Conservation (phyloP, 139 green algal species). For the Auxenochlorella pyrenoidosa region DNA sequence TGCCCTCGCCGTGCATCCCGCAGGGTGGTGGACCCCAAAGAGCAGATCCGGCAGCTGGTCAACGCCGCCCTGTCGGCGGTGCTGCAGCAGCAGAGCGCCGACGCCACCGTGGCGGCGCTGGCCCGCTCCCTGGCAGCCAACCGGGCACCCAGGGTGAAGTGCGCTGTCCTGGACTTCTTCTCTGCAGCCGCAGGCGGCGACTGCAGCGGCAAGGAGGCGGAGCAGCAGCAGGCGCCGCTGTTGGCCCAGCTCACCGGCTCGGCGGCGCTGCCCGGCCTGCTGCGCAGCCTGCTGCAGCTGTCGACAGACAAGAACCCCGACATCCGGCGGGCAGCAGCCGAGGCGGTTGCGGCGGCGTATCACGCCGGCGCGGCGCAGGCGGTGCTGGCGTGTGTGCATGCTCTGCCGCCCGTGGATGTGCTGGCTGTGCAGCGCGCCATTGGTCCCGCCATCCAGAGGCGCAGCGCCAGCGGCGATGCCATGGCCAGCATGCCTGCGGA, state of each 20-base stretch:
- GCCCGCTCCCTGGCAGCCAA: constrained; percentile 51
- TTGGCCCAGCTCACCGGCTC: constrained; percentile 28
- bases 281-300: constrained; percentile 46
- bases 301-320: constrained; percentile 64
- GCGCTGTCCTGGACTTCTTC: constrained; percentile 68
- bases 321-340: constrained; percentile 55
- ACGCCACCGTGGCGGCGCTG: constrained; percentile 60
- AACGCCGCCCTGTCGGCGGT: constrained; percentile 43
- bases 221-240: background rate
- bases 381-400: constrained; percentile 25
- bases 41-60: constrained; percentile 44
- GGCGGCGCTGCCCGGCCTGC: constrained; percentile 30
- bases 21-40: constrained; percentile 66
- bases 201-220: background rate
- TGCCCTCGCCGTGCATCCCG: too few relatives aligned
- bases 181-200: background rate
- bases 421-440: constrained; percentile 48
- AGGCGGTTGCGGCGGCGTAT: constrained; percentile 47
- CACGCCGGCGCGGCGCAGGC: constrained; percentile 10
- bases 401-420: constrained; percentile 28
- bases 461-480: background rate
- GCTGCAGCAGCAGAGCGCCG: constrained; percentile 28
- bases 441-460: constrained; percentile 14
- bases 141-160: constrained; percentile 52
- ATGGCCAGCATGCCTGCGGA: background rate